A percentile compares a stretch with the other conserved stretches of the same genome.
Evolutionary conservation across 2,329 filamentous ascomycete species (phyloP).

Genomic region (Verticillium longisporum): DNA sequence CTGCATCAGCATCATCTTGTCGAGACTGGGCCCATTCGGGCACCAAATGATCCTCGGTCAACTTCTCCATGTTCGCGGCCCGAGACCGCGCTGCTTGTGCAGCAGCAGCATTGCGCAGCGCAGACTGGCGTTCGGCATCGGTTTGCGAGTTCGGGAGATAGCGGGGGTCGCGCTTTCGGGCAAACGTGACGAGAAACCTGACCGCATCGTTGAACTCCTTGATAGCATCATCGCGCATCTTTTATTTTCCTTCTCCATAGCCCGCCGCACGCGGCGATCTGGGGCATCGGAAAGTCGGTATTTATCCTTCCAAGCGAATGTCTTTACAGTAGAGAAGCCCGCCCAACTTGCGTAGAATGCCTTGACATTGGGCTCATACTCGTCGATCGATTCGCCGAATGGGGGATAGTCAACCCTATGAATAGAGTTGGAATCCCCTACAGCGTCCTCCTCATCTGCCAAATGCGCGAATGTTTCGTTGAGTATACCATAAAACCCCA

Average conservation of each 20-base stretch:
- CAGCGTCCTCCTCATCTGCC: conserved; percentile 70
- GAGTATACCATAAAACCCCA: conserved; percentile 79
- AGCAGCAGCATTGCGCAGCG: conserved; percentile 68
- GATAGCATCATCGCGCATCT: conserved; percentile 71
- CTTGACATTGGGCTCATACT: conserved; percentile 69
- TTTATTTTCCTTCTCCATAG: conserved; percentile 95
- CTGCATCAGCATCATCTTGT: conserved; percentile 43
- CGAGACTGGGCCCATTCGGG: conserved; percentile 69
- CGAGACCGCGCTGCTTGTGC: conserved; percentile 80
- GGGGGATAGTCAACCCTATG: conserved; percentile 39
- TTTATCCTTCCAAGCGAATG: conserved; percentile 83
- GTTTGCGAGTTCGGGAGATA: conserved; percentile 71
- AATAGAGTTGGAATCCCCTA: conserved; percentile 26
- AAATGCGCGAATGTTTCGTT: conserved; percentile 73
- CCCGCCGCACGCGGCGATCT: conserved; percentile 70
- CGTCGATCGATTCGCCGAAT: conserved; percentile 72
- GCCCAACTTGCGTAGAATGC: conserved; percentile 78
- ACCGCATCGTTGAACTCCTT: conserved; percentile 92
- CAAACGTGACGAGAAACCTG: conserved; percentile 76
- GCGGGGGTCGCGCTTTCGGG: conserved; percentile 84
- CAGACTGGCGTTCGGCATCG: conserved; percentile 73
- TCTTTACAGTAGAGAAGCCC: conserved; percentile 76
- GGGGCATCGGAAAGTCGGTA: conserved; percentile 81
- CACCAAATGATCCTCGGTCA: conserved; percentile 51
- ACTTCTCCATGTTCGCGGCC: conserved; percentile 71